These are phyloP conservation scores for Butyriboletus loyo DNA, from an alignment of 768 basidiomycete species.

Conservation along the genomic window DNA sequence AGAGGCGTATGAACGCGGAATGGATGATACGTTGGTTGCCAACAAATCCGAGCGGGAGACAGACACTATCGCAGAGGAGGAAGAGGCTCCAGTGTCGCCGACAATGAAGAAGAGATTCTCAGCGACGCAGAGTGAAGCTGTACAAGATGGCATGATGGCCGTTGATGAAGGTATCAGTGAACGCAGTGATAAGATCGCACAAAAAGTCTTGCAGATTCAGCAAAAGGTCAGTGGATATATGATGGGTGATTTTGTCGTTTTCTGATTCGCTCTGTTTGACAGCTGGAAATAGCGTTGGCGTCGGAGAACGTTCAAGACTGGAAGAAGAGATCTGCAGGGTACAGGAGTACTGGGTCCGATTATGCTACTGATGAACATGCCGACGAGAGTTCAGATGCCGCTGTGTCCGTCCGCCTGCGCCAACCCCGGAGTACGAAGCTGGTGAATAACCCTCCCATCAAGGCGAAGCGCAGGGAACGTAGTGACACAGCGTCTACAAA, in stretches of 20 bases:
- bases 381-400: constrained; percentile 51
- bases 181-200: constrained; percentile 83
- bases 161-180: constrained; percentile 83
- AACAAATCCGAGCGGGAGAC: constrained; percentile 43
- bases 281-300: constrained; percentile 77
- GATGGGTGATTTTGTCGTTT: background rate
- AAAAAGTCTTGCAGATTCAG: constrained; percentile 87
- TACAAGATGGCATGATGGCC: constrained; percentile 80
- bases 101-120: constrained; percentile 78
- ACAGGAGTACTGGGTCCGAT: constrained; percentile 23
- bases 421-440: constrained; percentile 37
- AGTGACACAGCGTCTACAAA: constrained; percentile 67
- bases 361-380: constrained; percentile 49
- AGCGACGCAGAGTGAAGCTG: constrained; percentile 57
- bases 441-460: constrained; percentile 28
- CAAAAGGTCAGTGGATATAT: constrained; percentile 63
- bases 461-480: constrained; percentile 45
- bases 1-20: constrained; percentile 54
- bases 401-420: constrained; percentile 39
- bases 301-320: constrained; percentile 45
- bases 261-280: constrained; percentile 7
- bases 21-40: constrained; percentile 35
- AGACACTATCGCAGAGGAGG: constrained; percentile 59
- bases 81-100: constrained; percentile 40
- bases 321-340: constrained; percentile 28